Evolutionary conservation across 148 eudicot genomes (phyloP), one percentile per base, ranked within the genome.

Genomic region (Gaultheria prostrata): DNA sequence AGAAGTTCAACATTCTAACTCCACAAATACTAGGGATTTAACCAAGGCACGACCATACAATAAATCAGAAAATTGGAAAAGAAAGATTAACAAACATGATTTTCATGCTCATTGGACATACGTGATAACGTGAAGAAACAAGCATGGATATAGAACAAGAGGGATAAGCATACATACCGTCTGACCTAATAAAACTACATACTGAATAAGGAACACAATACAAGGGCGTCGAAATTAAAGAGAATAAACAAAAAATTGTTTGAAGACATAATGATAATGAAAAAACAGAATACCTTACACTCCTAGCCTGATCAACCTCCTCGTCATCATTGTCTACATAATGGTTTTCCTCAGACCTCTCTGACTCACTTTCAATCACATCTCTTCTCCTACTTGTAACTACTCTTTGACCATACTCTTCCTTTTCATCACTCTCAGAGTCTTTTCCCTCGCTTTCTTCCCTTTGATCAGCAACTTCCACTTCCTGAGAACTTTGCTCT

Each of bases 401-500:
- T 28, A 89, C 94, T 63, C 93, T 90, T 82, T 93, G 94, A 72
- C 88, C 89, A 88, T 91, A 95, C 46, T 87, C 93, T 75, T 87
- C 94, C 84, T 89, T 89, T 7, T 93, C 97, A 84, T 97, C 98
- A 80, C 97, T 95, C 76, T 92, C 99, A 5, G 92, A 72, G 83
- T 91, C 95, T 85, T 92, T 93, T 76, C 87, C 98, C 82, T 92
- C 94, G 63, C 95, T 95, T 90, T 93, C 95, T 86, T 91, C 98
- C 85, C 90, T 93, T 61, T 88, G 98, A 84, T 95, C 93, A 78
- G 90, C 94, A 51, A 86, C 81, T 84, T 92, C 96, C 77, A 93
- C 92, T 86, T 94, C 99, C 82, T 91, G 99, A 39, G 98, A 92
- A 86, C 93, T 93, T 80, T 95, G 95, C 59, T 94, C 97, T 85